These are phyloP conservation scores for Scheffersomyces parashehatae DNA, from an alignment of 1,139 yeast genomes.

Conservation along the genomic window DNA sequence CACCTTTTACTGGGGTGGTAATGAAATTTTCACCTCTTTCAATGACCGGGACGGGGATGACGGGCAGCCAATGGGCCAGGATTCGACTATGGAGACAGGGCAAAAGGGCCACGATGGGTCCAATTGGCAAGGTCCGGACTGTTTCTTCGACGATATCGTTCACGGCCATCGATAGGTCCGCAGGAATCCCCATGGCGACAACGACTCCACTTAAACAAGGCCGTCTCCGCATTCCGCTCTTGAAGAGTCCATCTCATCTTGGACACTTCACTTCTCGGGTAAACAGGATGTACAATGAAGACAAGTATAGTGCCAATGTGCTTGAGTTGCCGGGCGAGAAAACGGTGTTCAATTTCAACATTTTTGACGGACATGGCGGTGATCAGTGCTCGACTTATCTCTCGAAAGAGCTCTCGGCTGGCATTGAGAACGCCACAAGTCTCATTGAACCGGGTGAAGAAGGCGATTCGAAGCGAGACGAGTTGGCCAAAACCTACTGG, in stretches of 20 bases:
- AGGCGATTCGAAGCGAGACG: slow-evolving; percentile 30
- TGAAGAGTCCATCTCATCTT: slow-evolving; percentile 70
- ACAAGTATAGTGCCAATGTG: slow-evolving; percentile 65
- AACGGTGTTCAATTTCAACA: slow-evolving; percentile 59
- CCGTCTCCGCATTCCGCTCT: slow-evolving; percentile 49
- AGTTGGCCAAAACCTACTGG: slow-evolving; percentile 51
- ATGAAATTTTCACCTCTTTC: no score
- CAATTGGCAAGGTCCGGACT: slow-evolving; percentile 4
- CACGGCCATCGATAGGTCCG: slow-evolving; percentile 24
- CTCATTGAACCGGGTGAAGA: slow-evolving; percentile 9
- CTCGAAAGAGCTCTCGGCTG: slow-evolving; percentile 50
- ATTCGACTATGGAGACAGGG: no score
- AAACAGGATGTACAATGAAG: slow-evolving; percentile 79
- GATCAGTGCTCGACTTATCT: slow-evolving; percentile 67
- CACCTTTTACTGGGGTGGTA: no score
- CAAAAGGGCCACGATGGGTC: no score
- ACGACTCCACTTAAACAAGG: slow-evolving; percentile 22
- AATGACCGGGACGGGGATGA: no score
- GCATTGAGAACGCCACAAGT: slow-evolving; percentile 49
- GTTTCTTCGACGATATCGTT: slow-evolving; percentile 28
- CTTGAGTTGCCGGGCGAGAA: slow-evolving; percentile 33
- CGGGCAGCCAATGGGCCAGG: no score
- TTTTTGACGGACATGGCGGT: slow-evolving; percentile 97
- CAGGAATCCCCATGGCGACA: slow-evolving; percentile 9
- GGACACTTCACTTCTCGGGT: slow-evolving; percentile 83